A percentile compares a stretch with the other conserved stretches of the same genome.
Evolutionary conservation across 768 basidiomycete genomes (phyloP).

Genomic region (Russula earlei): DNA sequence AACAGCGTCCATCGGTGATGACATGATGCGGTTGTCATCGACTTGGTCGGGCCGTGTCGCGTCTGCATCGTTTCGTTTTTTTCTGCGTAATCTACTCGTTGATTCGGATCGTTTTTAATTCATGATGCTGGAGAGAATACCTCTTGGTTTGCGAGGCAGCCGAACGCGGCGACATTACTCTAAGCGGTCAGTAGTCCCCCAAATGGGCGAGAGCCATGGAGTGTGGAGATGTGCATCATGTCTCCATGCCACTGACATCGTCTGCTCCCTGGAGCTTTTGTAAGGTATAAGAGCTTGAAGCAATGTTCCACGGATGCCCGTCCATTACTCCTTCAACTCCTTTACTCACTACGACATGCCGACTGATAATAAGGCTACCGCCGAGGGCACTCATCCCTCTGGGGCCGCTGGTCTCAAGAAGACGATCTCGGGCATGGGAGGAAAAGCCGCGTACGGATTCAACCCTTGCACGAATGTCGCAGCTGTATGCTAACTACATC

Average conservation of each 20-base stretch:
- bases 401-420: background rate
- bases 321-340: background rate
- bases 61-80: background rate
- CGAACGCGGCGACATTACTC: too few species aligned
- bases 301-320: background rate
- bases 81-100: background rate
- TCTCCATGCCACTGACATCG: too few species aligned
- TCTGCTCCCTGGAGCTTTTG: background rate
- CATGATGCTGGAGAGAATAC: too few species aligned
- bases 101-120: background rate
- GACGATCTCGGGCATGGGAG: background rate
- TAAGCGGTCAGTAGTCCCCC: too few species aligned
- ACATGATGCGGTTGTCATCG: background rate
- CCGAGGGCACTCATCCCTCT: background rate
- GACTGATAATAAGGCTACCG: background rate
- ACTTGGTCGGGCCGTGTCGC: background rate
- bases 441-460: background rate
- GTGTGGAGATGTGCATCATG: too few species aligned
- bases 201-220: too few species aligned
- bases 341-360: background rate
- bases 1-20: background rate
- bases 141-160: too few species aligned
- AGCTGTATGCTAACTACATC: background rate
- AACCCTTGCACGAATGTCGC: background rate
- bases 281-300: background rate